Percentiles rank a stretch among this genome's conserved stretches.
These are phyloP conservation scores for Metahyphopichia silvanorum DNA, from an alignment of 805 yeast genomes.

Conservation along the genomic window DNA sequence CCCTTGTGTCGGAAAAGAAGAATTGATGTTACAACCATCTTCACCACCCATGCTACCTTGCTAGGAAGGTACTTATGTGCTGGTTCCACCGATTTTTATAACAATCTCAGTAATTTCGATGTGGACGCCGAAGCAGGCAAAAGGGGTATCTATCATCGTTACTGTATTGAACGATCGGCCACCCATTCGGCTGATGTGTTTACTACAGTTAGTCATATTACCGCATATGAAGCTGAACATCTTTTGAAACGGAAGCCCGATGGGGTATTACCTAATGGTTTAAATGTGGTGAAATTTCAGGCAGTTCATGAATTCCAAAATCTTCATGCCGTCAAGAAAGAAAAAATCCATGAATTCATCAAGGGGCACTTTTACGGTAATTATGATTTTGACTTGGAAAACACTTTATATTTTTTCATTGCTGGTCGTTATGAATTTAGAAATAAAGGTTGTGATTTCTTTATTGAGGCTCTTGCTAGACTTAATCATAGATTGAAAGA, in stretches of 20 bases:
- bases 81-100: constrained; percentile 93
- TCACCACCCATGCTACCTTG: constrained; percentile 96
- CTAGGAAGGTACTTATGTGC: constrained; percentile 95
- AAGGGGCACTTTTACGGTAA: constrained; percentile 98
- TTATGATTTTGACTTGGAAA: constrained; percentile 89
- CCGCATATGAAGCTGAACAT: constrained; percentile 95
- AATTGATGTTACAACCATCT: constrained; percentile 90
- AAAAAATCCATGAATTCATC: constrained; percentile 87
- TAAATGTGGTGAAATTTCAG: constrained; percentile 91
- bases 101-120: constrained; percentile 82
- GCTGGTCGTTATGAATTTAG: constrained; percentile 97
- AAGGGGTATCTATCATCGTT: constrained; percentile 94
- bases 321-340: constrained; percentile 88
- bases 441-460: constrained; percentile 95
- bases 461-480: constrained; percentile 88
- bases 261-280: constrained; percentile 95
- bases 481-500: constrained; percentile 84
- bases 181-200: constrained; percentile 95
- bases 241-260: constrained; percentile 93
- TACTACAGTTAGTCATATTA: constrained; percentile 95
- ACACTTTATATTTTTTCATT: constrained; percentile 91
- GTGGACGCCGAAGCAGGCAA: constrained; percentile 98
- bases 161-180: constrained; percentile 95
- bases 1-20: constrained; percentile 90
- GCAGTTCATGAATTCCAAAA: constrained; percentile 98